Evolutionary conservation across 148 eudicot species (phyloP), one percentile per base, ranked within the genome.

Genomic region (Polygonum aviculare): DNA sequence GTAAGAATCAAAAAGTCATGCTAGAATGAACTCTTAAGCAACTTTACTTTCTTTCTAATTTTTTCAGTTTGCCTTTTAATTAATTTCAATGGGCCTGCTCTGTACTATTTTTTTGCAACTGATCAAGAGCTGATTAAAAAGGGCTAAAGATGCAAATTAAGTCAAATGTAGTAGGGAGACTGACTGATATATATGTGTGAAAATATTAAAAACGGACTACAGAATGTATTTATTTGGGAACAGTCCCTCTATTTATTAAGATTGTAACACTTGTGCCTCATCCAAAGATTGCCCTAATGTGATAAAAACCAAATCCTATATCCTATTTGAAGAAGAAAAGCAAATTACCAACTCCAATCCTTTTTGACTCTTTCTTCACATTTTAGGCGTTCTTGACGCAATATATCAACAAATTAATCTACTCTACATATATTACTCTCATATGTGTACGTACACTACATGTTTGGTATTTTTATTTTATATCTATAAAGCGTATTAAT

Each of bases 281-380:
- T 62, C 62, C 62, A n/a, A 55, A n/a, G 21, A 6, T 12, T 26
- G 36, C 36, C 67, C 15, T 60, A 26, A 19, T 21, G 33, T 57
- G 33, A 57, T 19, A 19, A 31, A 59, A 60, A 60, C 15, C 36
- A 14, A 60, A 26, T 60, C 72, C 21, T 67, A 67, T 26, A 26
- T 21, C 69, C 69, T 63, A 63, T 63, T 4, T 63, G 69, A 31
- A 63, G 69, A 63, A 63, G 40, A 63, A 57, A 31, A 63, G 69
- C 39, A 63, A 63, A 63, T 12, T 35, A 67, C 45, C 44, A 67
- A 67, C 72, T 67, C 45, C 26, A 10, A 54, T 19, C 60, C 44
- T 36, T 67, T 67, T 38, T 35, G 39, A 60, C 69, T 60, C 69
- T 8, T 63, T 21, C 41, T 39, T 39, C 41, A 39, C 6, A 39